Base-by-base conservation (phyloP, 495 filamentous ascomycete species). In the Tuber aestivum region DNA sequence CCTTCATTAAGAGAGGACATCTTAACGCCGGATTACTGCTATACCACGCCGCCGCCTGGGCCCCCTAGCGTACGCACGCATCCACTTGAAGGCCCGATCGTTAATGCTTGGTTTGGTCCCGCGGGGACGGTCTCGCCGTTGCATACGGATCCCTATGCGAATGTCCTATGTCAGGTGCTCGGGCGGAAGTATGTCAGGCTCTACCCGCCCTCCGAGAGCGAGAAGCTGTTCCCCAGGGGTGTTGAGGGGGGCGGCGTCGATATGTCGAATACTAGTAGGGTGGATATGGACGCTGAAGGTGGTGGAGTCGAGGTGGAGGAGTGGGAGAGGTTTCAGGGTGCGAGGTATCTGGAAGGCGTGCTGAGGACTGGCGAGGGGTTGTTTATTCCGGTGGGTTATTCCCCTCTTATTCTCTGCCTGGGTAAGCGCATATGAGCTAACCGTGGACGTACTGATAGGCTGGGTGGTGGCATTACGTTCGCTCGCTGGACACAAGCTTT, bases 401-500 rank as follows among this genome's bases (percentile, higher is more conserved):
- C n/a, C 41, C 35, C 42, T 44, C 27, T 50, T 27, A 6, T 42
- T 37, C 10, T 48, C 16, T 70, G 41, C 32, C 27, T 12, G 50
- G 50, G n/a, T 27, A n/a, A 40, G n/a, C 40, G 20, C 5, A 2
- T n/a, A 37, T 9, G 21, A 18, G 65, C 42, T 77, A 20, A 56
- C 48, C 8, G 10, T 14, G 44, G 35, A 50, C 56, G 41, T 40
- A 23, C 1, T 61, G 23, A 45, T 71, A 77, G 41, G 78, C 92
- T 5, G 95, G 95, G 32, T 99, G 95, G 95, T 99, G 95, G 95
- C 95, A 99, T 86, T 98, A 97, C 87, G 93, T 99, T 8, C 87
- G 92, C 77, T 93, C 93, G 48, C 81, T 97, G 83, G 92, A 88
- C 73, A 91, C 91, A 45, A 97, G 95, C 77, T 92, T 96, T 78